These are phyloP conservation scores for Metarhizium album DNA, from an alignment of 2,329 filamentous ascomycete genomes.

Conservation along the genomic window DNA sequence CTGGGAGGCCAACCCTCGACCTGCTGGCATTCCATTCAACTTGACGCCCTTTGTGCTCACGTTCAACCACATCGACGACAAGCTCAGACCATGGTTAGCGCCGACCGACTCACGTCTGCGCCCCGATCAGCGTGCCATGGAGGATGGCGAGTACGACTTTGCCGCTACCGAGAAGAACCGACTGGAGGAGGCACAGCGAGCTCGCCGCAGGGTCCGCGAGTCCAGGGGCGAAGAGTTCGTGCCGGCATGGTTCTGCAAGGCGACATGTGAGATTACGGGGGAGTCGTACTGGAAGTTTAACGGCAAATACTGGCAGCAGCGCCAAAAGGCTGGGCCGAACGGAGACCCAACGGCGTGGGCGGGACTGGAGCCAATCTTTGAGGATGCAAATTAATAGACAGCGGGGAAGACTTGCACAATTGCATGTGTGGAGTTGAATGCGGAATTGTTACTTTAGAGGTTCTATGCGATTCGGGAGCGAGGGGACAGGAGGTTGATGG, in stretches of 20 bases:
- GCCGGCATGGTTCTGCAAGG: slow-evolving; percentile 76
- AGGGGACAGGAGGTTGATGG: no score
- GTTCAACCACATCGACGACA: slow-evolving; percentile 83
- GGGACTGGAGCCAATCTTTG: slow-evolving; percentile 66
- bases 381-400: slow-evolving; percentile 16
- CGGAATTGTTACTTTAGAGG: background rate
- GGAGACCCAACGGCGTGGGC: slow-evolving; percentile 54
- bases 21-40: slow-evolving; percentile 86
- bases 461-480: no score
- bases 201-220: slow-evolving; percentile 63
- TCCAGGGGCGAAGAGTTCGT: slow-evolving; percentile 67
- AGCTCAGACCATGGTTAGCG: slow-evolving; percentile 64
- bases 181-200: slow-evolving; percentile 83
- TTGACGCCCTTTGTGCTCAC: slow-evolving; percentile 92
- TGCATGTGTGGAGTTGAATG: background rate
- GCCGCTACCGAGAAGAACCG: slow-evolving; percentile 91
- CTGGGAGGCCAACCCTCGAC: slow-evolving; percentile 80
- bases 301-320: slow-evolving; percentile 75
- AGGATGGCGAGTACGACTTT: slow-evolving; percentile 92
- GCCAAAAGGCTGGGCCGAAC: slow-evolving; percentile 51
- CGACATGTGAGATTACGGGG: slow-evolving; percentile 65
- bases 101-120: slow-evolving; percentile 90
- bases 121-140: slow-evolving; percentile 95
- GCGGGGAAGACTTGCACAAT: background rate
- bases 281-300: slow-evolving; percentile 87